Conservation (phyloP, 257 asterid genomes). For the Cinchona pubescens region DNA sequence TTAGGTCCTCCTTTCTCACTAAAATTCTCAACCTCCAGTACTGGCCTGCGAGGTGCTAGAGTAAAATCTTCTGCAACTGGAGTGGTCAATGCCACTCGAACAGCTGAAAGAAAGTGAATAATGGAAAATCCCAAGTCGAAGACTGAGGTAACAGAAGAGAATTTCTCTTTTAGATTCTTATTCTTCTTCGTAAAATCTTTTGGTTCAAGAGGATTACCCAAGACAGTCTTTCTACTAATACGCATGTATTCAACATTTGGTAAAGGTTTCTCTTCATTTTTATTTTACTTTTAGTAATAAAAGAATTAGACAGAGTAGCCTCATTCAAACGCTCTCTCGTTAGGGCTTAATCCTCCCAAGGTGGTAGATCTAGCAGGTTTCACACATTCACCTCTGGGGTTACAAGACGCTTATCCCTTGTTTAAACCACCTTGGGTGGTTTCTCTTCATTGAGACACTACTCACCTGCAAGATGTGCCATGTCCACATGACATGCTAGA, state of each 20-base stretch:
- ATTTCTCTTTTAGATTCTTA: neutral
- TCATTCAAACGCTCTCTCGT: no score
- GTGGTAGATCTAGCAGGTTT: no score
- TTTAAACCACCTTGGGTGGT: neutral
- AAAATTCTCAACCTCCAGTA: no score
- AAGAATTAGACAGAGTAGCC: no score
- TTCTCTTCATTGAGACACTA: neutral
- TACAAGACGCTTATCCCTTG: no score
- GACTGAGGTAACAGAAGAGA: neutral
- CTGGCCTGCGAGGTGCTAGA: neutral
- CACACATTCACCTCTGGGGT: no score
- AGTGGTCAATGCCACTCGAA: conserved; percentile 21
- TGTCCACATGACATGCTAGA: no score
- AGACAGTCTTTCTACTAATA: neutral
- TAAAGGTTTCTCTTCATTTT: no score
- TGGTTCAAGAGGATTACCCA: neutral
- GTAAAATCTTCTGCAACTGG: neutral
- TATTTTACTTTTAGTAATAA: no score
- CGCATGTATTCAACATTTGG: no score
- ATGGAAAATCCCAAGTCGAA: conserved; percentile 15
- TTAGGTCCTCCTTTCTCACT: neutral
- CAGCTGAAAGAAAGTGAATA: conserved; percentile 23
- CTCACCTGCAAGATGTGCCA: neutral
- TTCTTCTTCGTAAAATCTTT: neutral
- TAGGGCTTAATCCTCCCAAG: no score